Percentiles rank a stretch among this genome's conserved stretches.
Conservation (phyloP, 2,329 filamentous ascomycete species). For the Pseudocercospora eumusae region DNA sequence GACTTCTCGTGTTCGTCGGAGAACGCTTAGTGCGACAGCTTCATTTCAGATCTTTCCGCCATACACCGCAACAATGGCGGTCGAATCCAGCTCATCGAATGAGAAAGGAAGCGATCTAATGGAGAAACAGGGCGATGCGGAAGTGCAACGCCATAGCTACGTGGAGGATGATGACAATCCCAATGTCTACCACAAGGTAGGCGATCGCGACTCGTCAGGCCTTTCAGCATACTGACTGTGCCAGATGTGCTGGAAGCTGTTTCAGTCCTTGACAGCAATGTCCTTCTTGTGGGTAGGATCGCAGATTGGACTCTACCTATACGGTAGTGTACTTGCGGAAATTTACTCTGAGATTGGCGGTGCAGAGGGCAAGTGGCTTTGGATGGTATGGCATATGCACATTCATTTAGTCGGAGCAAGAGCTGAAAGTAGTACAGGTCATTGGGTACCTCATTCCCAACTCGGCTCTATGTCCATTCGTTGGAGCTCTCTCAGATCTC, state of each 20-base stretch:
- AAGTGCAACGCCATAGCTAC: slow-evolving; percentile 8
- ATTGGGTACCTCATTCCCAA: slow-evolving; percentile 57
- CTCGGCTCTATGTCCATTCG: slow-evolving; percentile 62
- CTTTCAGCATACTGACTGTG: not conserved
- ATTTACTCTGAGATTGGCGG: slow-evolving; percentile 64
- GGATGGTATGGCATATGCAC: slow-evolving; percentile 47
- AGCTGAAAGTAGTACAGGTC: not conserved
- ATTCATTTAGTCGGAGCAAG: not conserved
- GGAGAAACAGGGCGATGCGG: slow-evolving; percentile 8
- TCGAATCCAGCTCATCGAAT: slow-evolving; percentile 4
- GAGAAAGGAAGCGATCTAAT: not conserved
- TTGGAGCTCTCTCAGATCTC: slow-evolving; percentile 65
- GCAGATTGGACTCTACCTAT: slow-evolving; percentile 58
- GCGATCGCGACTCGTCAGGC: not conserved
- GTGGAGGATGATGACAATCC: slow-evolving; percentile 16
- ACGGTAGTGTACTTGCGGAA: slow-evolving; percentile 45
- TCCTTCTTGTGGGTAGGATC: slow-evolving; percentile 63
- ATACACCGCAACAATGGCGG: not conserved
- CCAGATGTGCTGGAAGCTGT: slow-evolving; percentile 5
- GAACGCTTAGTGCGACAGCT: not conserved
- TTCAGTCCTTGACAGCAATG: slow-evolving; percentile 52
- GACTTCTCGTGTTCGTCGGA: not conserved
- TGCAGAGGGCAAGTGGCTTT: slow-evolving; percentile 44
- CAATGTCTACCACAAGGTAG: slow-evolving; percentile 14
- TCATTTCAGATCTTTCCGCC: not conserved